Percentiles rank a stretch among this genome's conserved stretches.
phyloP scores from a whole-genome alignment of 2,329 filamentous ascomycete species.

The Stromatinia cepivora region DNA sequence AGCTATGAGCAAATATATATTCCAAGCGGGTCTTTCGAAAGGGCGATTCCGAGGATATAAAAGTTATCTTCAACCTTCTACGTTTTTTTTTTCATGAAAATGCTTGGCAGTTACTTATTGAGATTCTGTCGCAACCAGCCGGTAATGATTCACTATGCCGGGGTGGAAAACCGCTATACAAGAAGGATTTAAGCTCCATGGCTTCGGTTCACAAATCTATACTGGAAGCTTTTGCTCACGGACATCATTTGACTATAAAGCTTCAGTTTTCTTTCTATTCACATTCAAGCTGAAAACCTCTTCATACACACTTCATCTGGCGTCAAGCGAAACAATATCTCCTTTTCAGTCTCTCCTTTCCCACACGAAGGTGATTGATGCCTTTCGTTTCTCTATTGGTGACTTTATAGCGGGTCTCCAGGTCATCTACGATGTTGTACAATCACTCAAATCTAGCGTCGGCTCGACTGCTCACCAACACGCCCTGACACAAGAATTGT shows the following conservation, averaged over 20 bases:
- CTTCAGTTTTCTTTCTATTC: background rate
- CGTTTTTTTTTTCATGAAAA: too few species aligned
- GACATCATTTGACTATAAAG: background rate
- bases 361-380: background rate
- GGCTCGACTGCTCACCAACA: background rate
- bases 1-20: background rate
- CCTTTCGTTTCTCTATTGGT: background rate
- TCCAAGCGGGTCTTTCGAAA: background rate
- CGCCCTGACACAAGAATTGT: background rate
- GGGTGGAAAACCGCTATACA: too few species aligned
- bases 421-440: background rate
- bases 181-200: too few species aligned
- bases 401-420: background rate
- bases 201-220: background rate
- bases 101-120: too few species aligned
- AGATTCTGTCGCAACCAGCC: too few species aligned
- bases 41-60: background rate
- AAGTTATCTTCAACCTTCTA: background rate
- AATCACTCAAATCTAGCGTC: background rate
- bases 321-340: background rate
- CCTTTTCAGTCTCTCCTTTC: background rate
- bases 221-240: background rate
- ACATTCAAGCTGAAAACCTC: background rate
- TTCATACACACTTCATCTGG: too few species aligned
- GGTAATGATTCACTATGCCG: too few species aligned